Evolutionary conservation across 495 filamentous ascomycete genomes (phyloP).

Genomic region (Aspergillus sclerotioniger): DNA sequence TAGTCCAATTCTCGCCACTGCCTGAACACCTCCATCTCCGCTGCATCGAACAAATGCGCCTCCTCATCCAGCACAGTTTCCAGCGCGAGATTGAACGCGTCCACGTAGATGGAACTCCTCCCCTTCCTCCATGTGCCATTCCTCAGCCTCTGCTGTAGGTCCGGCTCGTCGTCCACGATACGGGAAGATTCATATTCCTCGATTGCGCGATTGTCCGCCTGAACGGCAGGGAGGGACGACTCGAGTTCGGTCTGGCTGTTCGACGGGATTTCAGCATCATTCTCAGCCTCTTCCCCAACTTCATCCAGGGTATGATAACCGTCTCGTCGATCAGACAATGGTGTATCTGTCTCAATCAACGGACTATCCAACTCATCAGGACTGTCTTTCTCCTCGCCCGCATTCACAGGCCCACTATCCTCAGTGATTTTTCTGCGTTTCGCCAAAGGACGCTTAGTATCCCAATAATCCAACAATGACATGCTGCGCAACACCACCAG

Average conservation of each 20-base stretch:
- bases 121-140: slow-evolving; percentile 59
- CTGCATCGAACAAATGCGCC: slow-evolving; percentile 77
- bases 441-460: slow-evolving; percentile 32
- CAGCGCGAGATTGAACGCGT: slow-evolving; percentile 92
- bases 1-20: slow-evolving; percentile 74
- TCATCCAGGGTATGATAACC: background rate
- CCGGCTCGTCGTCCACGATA: slow-evolving; percentile 25
- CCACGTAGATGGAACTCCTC: slow-evolving; percentile 89
- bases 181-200: slow-evolving; percentile 71
- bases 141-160: slow-evolving; percentile 50
- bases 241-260: slow-evolving; percentile 68
- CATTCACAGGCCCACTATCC: slow-evolving; percentile 1
- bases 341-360: slow-evolving; percentile 11
- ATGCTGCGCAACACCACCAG: slow-evolving; percentile 19
- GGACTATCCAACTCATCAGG: slow-evolving; percentile 12
- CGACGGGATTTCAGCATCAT: slow-evolving; percentile 33
- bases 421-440: slow-evolving; percentile 33
- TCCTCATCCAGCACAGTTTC: slow-evolving; percentile 91
- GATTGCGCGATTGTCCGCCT: slow-evolving; percentile 68
- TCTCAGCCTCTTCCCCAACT: slow-evolving; percentile 25
- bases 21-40: slow-evolving; percentile 74
- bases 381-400: background rate
- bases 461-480: slow-evolving; percentile 46
- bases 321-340: background rate
- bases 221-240: slow-evolving; percentile 65